These are phyloP conservation scores for Pelargonium exstipulatum DNA, from an alignment of 441 rosid species.

Conservation along the genomic window DNA sequence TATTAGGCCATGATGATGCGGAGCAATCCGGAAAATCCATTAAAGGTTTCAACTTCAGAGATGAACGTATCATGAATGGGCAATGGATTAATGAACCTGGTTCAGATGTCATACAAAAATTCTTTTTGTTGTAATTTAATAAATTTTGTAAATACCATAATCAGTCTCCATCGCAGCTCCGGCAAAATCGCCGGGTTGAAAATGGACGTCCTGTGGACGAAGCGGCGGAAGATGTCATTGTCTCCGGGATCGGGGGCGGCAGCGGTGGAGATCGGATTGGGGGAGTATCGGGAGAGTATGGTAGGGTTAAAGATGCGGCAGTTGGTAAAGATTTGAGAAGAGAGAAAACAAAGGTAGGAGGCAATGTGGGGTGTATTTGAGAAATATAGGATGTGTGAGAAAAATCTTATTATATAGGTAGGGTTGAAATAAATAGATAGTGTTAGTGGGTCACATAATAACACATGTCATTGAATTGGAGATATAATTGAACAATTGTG, in stretches of 20 bases:
- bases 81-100: conserved; percentile 62
- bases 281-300: conserved; percentile 32
- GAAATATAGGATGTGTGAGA: too few relatives aligned
- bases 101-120: conserved; percentile 60
- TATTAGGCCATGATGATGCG: conserved; percentile 32
- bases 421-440: too few relatives aligned
- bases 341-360: too few relatives aligned
- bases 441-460: too few relatives aligned
- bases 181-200: conserved; percentile 22
- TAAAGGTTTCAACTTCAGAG: conserved; percentile 82
- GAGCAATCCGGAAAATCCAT: conserved; percentile 36
- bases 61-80: conserved; percentile 73
- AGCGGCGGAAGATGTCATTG: conserved; percentile 37
- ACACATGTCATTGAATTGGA: too few relatives aligned
- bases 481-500: too few relatives aligned
- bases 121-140: too few relatives aligned
- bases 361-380: too few relatives aligned
- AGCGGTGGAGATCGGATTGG: conserved; percentile 27
- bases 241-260: conserved; percentile 67
- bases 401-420: too few relatives aligned
- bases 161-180: too few relatives aligned
- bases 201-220: conserved; percentile 39
- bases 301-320: conserved; percentile 49
- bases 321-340: conserved; percentile 42
- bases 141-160: too few relatives aligned